These are phyloP conservation scores for Hypoxylon perforatum DNA, from an alignment of 495 filamentous ascomycete species.

Conservation along the genomic window DNA sequence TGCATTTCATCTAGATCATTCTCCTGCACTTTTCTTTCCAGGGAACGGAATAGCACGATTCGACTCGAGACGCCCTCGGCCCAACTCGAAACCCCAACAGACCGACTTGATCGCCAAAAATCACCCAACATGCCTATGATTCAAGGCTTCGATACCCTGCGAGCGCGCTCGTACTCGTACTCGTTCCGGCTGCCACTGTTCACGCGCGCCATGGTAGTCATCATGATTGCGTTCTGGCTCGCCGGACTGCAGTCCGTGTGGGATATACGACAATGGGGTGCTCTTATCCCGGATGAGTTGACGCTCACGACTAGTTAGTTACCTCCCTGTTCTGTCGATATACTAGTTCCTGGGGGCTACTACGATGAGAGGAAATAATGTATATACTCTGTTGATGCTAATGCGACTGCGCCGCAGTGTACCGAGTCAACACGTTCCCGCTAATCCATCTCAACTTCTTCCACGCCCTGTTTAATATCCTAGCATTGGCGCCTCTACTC, in stretches of 20 bases:
- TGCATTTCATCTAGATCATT: constrained; percentile 1
- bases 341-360: background rate
- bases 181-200: constrained; percentile 86
- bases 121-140: constrained; percentile 49
- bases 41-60: background rate
- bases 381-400: constrained; percentile 15
- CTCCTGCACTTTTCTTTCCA: background rate
- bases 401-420: constrained; percentile 67
- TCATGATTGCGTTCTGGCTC: constrained; percentile 75
- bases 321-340: constrained; percentile 6
- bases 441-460: constrained; percentile 84
- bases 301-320: constrained; percentile 78
- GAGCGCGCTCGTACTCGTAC: constrained; percentile 74
- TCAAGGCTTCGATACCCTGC: constrained; percentile 55
- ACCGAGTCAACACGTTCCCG: constrained; percentile 92
- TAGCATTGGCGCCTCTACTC: constrained; percentile 83
- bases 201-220: constrained; percentile 77
- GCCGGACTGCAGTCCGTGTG: constrained; percentile 72
- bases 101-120: background rate
- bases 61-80: background rate
- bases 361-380: background rate
- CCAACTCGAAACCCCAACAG: too few species aligned
- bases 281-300: constrained; percentile 80
- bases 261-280: constrained; percentile 77
- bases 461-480: constrained; percentile 80